These are phyloP conservation scores for Penicillium verhagenii DNA, from an alignment of 495 filamentous ascomycete genomes.

Conservation along the genomic window DNA sequence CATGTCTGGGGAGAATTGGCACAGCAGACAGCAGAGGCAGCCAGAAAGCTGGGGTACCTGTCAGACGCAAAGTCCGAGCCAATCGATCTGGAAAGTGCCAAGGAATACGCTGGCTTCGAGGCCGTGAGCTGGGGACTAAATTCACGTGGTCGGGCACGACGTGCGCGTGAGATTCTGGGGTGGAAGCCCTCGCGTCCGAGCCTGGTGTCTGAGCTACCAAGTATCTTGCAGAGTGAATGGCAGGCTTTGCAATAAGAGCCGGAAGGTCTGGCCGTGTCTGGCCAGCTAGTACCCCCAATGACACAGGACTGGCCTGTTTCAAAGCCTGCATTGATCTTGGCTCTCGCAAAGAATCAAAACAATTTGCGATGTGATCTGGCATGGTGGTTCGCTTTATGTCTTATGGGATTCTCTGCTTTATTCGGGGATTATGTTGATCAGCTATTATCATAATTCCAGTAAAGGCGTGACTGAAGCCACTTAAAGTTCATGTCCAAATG, in stretches of 20 bases:
- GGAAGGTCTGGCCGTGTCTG: too few relatives aligned
- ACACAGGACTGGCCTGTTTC: not conserved
- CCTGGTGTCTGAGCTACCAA: conserved; percentile 52
- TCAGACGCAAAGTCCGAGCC: conserved; percentile 46
- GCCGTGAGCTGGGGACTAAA: conserved; percentile 54
- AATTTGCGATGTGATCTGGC: not conserved
- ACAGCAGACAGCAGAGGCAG: conserved; percentile 53
- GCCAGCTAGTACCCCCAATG: too few relatives aligned
- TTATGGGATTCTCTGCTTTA: conserved; percentile 9
- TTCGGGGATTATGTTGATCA: too few relatives aligned
- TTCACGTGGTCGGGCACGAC: conserved; percentile 53
- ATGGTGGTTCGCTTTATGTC: not conserved
- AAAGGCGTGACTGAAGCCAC: too few relatives aligned
- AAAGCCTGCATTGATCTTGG: not conserved
- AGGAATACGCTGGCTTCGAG: conserved; percentile 35
- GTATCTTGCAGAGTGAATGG: conserved; percentile 37
- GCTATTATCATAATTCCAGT: too few relatives aligned
- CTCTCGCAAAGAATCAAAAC: not conserved
- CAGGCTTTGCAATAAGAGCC: conserved; percentile 12
- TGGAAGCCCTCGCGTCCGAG: conserved; percentile 54
- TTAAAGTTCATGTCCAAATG: too few relatives aligned
- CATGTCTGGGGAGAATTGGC: conserved; percentile 67
- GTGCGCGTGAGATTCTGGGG: conserved; percentile 59
- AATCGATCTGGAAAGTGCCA: conserved; percentile 27
- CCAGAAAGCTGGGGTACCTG: conserved; percentile 58